Evolutionary conservation across 23 red algal species (phyloP).

Genomic region (Pyropia yezoensis): DNA sequence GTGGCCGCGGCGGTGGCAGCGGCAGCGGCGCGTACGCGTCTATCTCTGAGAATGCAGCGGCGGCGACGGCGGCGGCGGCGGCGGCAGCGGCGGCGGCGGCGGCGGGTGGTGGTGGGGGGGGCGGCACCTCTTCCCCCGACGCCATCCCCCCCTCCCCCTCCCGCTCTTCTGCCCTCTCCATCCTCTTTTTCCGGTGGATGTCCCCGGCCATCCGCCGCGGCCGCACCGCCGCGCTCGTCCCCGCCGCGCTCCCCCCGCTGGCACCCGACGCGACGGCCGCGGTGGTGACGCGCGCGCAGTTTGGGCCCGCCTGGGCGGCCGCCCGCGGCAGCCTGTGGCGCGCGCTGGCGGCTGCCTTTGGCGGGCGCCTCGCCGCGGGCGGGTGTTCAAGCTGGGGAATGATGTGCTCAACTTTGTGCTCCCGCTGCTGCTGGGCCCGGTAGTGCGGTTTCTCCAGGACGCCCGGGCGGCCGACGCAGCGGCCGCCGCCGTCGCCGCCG

Average conservation of each 20-base stretch:
- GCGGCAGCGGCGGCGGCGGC: too few relatives aligned
- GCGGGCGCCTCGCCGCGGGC: conserved; percentile 18
- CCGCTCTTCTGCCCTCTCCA: conserved; percentile 7
- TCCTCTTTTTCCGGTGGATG: conserved; percentile 57
- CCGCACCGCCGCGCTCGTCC: conserved; percentile 20
- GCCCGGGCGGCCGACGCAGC: too few relatives aligned
- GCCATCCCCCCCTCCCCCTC: conserved; percentile 15
- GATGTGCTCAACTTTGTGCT: conserved; percentile 48
- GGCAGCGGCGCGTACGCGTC: too few relatives aligned
- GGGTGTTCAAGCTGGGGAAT: conserved; percentile 45
- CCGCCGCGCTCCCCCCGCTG: conserved; percentile 20
- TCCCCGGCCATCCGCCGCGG: conserved; percentile 24
- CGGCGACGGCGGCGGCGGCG: too few relatives aligned
- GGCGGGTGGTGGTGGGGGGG: too few relatives aligned
- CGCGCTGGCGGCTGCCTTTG: conserved; percentile 56
- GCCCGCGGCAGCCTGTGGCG: conserved; percentile 9
- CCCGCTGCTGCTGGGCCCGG: conserved; percentile 49
- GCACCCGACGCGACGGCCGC: conserved; percentile 8
- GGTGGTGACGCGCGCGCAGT: conserved; percentile 3
- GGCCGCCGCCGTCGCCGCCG: conserved; percentile 1
- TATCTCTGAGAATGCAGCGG: too few relatives aligned
- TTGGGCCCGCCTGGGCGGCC: conserved; percentile 5
- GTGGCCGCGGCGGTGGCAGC: too few relatives aligned
- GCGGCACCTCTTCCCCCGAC: too few relatives aligned
- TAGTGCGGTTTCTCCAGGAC: too few relatives aligned